Evolutionary conservation across 2,329 filamentous ascomycete species (phyloP), one percentile per base, ranked within the genome.

Genomic region (Neofusicoccum umdonicola): DNA sequence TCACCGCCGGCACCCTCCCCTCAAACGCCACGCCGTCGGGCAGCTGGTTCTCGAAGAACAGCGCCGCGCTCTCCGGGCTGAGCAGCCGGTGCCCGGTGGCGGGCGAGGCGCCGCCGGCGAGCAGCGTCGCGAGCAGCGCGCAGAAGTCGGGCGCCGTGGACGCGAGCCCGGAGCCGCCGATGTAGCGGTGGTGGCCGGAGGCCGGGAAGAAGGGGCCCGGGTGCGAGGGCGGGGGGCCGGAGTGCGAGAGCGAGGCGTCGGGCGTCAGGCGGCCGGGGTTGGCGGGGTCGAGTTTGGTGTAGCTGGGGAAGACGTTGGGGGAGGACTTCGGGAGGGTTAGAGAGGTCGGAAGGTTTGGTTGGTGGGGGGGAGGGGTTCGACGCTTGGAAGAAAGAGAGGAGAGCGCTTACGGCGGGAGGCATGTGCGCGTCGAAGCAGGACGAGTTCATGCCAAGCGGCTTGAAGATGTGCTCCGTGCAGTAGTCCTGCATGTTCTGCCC

Each of bases 401-500:
- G 27, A 31, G 6, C 27, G 6, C 27, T 7, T 7, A 31, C 27
- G 4, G 27, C 6, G 27, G 5, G 45, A n/a, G 45, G 45, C 45
- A 48, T 48, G 45, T 48, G 45, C 7, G 45, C 45, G n/a, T 67
- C 65, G 35, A 67, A 68, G 2, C 69, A 69, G 2, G 65, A 70
- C 7, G 47, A 50, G 13, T 41, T 42, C 3, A 73, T 51, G 0
- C 65, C 66, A 6, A 73, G 50, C 9, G 67, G 67, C 1, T 35
- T 39, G 56, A 73, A 73, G 15, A 74, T 68, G n/a, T 69, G 63
- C 11, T 67, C 64, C 34, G 67, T 27, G 5, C 72, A 60, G 39
- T 68, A 67, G 2, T 66, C 69, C 0, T 74, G 74, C 3, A 85
- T 70, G 0, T 68, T 67, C 58, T 73, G 66, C 3, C 76, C 73